Evolutionary conservation across 2,329 filamentous ascomycete species (phyloP).

Genomic region (Exophiala aquamarina): DNA sequence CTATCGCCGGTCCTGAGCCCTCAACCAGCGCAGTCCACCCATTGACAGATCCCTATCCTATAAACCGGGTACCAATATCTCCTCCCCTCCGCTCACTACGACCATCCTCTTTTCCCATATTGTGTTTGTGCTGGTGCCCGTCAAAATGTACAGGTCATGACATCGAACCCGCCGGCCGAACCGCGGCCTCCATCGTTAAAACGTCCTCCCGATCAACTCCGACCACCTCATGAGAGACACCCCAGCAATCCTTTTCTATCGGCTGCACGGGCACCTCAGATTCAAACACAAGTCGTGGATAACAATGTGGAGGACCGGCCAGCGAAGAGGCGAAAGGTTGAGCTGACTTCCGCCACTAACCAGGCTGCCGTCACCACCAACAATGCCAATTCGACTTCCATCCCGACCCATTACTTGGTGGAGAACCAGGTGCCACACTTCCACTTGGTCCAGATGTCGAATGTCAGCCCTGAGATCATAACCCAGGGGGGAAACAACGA

Average conservation of each 20-base stretch:
- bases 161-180: conserved; percentile 27
- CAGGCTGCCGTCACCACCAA: conserved; percentile 4
- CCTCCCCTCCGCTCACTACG: no score
- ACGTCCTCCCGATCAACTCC: conserved; percentile 16
- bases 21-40: no score
- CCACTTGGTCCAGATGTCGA: conserved; percentile 12
- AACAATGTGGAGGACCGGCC: conserved; percentile 41
- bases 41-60: no score
- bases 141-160: conserved; percentile 30
- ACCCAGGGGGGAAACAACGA: conserved; percentile 3
- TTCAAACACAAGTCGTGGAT: conserved; percentile 9
- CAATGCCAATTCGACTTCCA: background rate
- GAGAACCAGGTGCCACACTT: conserved; percentile 4
- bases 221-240: conserved; percentile 7
- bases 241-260: conserved; percentile 9
- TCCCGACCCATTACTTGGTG: background rate
- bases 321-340: conserved; percentile 35
- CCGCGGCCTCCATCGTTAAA: conserved; percentile 25
- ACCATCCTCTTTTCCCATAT: no score
- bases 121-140: conserved; percentile 6
- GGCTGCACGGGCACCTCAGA: conserved; percentile 7
- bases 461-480: background rate
- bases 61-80: no score
- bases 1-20: no score
- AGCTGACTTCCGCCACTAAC: conserved; percentile 7